A percentile compares a stretch with the other conserved stretches of the same genome.
phyloP scores from a whole-genome alignment of 257 asterid species.

The Agastache rugosa region DNA sequence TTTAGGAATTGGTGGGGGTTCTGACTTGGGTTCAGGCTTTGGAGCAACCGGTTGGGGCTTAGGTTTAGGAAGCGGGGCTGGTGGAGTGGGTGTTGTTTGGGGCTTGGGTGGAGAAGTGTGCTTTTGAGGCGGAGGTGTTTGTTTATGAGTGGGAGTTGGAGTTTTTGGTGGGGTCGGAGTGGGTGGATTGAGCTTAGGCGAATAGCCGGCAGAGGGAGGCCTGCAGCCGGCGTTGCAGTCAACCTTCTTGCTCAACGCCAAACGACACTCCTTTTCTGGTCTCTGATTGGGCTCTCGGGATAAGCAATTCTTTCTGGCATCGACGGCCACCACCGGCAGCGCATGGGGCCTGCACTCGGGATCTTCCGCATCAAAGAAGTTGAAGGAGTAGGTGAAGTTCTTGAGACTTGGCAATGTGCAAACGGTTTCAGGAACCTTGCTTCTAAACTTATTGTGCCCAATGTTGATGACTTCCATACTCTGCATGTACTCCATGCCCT shows the following conservation, averaged over 20 bases:
- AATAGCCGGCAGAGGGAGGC: constrained; percentile 10
- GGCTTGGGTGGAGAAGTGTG: constrained; percentile 25
- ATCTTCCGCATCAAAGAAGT: constrained; percentile 56
- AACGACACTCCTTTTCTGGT: constrained; percentile 50
- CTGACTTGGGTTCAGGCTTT: neutral
- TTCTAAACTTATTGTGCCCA: constrained; percentile 53
- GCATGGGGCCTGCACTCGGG: constrained; percentile 34
- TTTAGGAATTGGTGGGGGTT: neutral
- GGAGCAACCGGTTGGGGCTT: neutral
- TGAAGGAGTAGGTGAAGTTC: constrained; percentile 49
- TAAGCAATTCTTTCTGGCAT: constrained; percentile 65
- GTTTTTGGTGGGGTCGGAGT: neutral
- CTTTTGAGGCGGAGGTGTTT: neutral
- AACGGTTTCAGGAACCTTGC: constrained; percentile 58
- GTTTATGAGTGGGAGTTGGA: neutral
- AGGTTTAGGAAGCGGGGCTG: neutral
- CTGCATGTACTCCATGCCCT: constrained; percentile 55
- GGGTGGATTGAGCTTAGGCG: constrained; percentile 4
- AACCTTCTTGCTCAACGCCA: constrained; percentile 46
- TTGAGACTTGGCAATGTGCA: constrained; percentile 61
- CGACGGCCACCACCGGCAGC: constrained; percentile 34
- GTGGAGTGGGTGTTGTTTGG: neutral
- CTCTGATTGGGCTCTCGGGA: constrained; percentile 48
- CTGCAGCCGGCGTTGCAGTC: constrained; percentile 61
- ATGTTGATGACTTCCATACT: constrained; percentile 46